A percentile compares a stretch with the other conserved stretches of the same genome.
These are phyloP conservation scores for Candida tammaniensis DNA, from an alignment of 805 yeast genomes.

Conservation along the genomic window DNA sequence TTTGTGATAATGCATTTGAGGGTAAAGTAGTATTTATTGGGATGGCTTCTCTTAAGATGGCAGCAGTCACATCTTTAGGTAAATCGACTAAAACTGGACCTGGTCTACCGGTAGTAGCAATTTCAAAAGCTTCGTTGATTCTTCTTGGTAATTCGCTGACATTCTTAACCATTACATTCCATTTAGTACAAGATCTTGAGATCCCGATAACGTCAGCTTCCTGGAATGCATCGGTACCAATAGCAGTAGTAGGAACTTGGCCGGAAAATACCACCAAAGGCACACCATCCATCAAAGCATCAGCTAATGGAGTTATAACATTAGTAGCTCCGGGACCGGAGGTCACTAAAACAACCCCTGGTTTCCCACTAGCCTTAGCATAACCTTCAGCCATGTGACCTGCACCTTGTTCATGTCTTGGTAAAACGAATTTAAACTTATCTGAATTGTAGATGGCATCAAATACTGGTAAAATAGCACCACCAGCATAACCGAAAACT, in stretches of 20 bases:
- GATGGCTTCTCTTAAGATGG: slow-evolving; percentile 79
- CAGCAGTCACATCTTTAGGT: slow-evolving; percentile 97
- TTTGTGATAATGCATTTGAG: slow-evolving; percentile 61
- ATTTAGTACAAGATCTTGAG: slow-evolving; percentile 94
- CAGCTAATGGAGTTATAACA: slow-evolving; percentile 97
- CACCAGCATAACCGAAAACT: slow-evolving; percentile 97
- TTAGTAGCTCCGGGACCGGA: slow-evolving; percentile 99
- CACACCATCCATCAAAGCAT: slow-evolving; percentile 95
- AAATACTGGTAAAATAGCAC: slow-evolving; percentile 96
- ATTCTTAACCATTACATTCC: slow-evolving; percentile 98
- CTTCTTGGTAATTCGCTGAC: slow-evolving; percentile 93
- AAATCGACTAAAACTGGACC: slow-evolving; percentile 97
- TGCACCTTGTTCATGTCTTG: slow-evolving; percentile 98
- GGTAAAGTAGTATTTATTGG: slow-evolving; percentile 81
- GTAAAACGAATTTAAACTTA: slow-evolving; percentile 85
- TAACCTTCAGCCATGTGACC: slow-evolving; percentile 99
- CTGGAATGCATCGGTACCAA: slow-evolving; percentile 98
- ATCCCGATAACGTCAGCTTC: slow-evolving; percentile 98
- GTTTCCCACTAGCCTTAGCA: slow-evolving; percentile 92
- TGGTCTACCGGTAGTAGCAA: slow-evolving; percentile 93
- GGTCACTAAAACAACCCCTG: slow-evolving; percentile 97
- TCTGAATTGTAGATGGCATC: slow-evolving; percentile 94
- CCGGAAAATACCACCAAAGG: slow-evolving; percentile 97
- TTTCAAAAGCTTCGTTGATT: slow-evolving; percentile 97
- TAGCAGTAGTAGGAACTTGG: slow-evolving; percentile 92